These are phyloP conservation scores for Fomitopsis pulvina DNA, from an alignment of 768 basidiomycete genomes.

Conservation along the genomic window DNA sequence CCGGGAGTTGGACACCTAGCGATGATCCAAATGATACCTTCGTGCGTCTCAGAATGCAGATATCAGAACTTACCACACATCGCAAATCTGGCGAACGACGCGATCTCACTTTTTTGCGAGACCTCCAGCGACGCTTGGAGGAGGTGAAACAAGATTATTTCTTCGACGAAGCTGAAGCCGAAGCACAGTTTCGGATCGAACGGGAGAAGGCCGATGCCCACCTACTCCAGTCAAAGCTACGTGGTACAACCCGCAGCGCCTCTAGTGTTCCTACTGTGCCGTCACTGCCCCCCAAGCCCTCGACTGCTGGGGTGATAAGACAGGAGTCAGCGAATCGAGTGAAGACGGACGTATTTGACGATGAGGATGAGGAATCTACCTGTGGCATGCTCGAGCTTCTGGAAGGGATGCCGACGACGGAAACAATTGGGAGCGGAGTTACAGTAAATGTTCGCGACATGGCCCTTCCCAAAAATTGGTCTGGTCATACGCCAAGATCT, in stretches of 20 bases:
- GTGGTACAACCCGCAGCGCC: conserved; percentile 17
- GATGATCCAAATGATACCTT: conserved; percentile 55
- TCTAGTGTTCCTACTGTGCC: background rate
- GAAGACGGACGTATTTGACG: conserved; percentile 40
- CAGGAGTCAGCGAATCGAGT: conserved; percentile 3
- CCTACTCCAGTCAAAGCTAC: conserved; percentile 38
- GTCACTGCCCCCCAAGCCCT: background rate
- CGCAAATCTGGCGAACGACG: conserved; percentile 21
- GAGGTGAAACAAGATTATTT: conserved; percentile 54
- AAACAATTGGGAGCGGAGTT: conserved; percentile 47
- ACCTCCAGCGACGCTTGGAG: conserved; percentile 40
- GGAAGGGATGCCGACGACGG: conserved; percentile 54
- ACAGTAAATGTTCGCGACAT: conserved; percentile 60
- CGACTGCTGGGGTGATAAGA: background rate
- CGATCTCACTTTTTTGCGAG: conserved; percentile 25
- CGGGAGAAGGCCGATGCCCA: conserved; percentile 41
- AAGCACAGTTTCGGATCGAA: conserved; percentile 47
- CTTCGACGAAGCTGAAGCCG: conserved; percentile 64
- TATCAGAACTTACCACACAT: conserved; percentile 38
- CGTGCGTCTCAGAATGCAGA: conserved; percentile 52
- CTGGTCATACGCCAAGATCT: conserved; percentile 73
- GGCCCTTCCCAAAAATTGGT: conserved; percentile 77
- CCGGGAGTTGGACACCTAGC: conserved; percentile 11
- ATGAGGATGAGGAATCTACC: conserved; percentile 37
- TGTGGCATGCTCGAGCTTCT: conserved; percentile 72